Conservation (phyloP, 2,329 filamentous ascomycete genomes). For the Pseudogymnoascus sp. region DNA sequence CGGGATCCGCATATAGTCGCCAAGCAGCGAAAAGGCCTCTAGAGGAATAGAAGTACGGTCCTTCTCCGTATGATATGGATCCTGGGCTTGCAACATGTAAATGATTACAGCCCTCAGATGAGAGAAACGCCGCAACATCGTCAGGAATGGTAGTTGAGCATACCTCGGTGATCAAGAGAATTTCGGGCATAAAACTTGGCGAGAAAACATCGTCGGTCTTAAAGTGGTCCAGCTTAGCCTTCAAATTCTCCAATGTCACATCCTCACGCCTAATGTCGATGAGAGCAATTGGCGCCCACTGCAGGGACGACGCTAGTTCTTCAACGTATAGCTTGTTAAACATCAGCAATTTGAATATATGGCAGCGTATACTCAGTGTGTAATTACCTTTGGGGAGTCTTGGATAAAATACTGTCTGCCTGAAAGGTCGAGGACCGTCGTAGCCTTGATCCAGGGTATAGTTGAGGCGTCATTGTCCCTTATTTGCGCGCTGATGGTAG, state of each 20-base stretch:
- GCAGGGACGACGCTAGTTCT: neutral
- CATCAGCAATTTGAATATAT: neutral
- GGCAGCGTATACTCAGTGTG: neutral
- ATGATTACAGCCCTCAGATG: neutral
- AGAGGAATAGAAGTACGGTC: neutral
- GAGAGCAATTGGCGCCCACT: neutral
- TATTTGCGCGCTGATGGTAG: neutral
- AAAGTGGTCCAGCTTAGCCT: neutral
- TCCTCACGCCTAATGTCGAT: neutral
- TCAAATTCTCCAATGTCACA: neutral
- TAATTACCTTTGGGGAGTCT: neutral
- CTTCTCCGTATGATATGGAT: neutral
- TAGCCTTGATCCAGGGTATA: neutral
- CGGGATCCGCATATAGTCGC: neutral
- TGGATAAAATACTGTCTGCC: neutral
- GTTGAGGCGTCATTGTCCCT: neutral
- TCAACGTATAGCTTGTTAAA: neutral
- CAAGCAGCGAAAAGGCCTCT: neutral
- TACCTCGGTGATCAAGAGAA: neutral
- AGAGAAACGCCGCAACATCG: neutral
- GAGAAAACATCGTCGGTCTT: neutral
- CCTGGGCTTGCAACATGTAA: neutral
- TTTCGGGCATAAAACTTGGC: neutral
- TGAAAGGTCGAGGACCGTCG: neutral
- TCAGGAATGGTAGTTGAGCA: neutral